A percentile compares a stretch with the other conserved stretches of the same genome.
Evolutionary conservation across 441 rosid species (phyloP).

Genomic region (Corymbia calophylla): DNA sequence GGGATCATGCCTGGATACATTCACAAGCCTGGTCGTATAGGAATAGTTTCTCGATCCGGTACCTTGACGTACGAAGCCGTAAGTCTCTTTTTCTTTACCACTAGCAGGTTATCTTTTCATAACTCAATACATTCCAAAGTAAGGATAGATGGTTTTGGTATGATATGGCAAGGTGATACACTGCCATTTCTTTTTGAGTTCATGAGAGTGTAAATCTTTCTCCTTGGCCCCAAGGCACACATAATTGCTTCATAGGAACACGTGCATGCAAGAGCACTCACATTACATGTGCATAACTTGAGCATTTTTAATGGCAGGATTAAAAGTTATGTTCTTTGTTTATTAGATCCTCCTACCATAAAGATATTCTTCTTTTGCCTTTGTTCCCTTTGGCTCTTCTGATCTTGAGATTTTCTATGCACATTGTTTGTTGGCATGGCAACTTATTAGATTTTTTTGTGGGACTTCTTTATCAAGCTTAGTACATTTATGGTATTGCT

Average conservation of each 20-base stretch:
- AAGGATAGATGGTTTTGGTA: not conserved
- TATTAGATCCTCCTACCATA: not conserved
- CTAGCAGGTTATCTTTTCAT: not conserved
- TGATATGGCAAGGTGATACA: not conserved
- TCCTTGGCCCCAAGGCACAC: not conserved
- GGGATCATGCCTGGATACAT: constrained; percentile 97
- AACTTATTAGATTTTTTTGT: not conserved
- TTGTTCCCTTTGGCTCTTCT: not conserved
- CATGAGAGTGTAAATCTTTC: not conserved
- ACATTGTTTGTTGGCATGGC: not conserved
- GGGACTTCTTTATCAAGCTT: not conserved
- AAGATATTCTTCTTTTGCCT: not conserved
- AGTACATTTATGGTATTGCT: not conserved
- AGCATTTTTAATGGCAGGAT: not conserved
- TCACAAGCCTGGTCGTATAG: constrained; percentile 86
- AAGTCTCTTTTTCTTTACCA: not conserved
- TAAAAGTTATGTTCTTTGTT: not conserved
- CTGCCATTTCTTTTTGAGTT: not conserved
- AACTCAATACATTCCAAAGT: not conserved
- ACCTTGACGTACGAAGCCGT: constrained; percentile 22
- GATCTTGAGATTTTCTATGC: not conserved
- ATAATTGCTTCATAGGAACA: not conserved
- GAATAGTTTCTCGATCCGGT: constrained; percentile 63
- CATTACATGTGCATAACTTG: not conserved
- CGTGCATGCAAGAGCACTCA: not conserved